These are phyloP conservation scores for Trichoderma citrinoviride DNA, from an alignment of 2,329 filamentous ascomycete genomes.

Conservation along the genomic window DNA sequence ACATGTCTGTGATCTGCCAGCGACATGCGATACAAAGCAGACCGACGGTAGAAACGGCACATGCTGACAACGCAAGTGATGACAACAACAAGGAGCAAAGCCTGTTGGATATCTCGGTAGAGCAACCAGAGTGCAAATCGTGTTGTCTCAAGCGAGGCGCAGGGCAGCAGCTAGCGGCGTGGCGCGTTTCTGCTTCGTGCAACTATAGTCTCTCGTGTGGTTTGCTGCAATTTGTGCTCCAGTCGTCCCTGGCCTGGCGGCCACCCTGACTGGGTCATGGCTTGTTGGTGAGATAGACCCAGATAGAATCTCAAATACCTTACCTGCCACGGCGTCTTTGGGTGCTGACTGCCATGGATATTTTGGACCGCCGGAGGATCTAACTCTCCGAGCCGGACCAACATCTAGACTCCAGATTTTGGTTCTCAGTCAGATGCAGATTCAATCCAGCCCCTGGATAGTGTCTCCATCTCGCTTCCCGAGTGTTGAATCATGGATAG, in stretches of 20 bases:
- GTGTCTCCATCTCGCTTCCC: neutral
- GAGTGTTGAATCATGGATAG: neutral
- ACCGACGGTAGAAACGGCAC: constrained; percentile 13
- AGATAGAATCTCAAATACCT: neutral
- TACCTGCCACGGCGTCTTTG: neutral
- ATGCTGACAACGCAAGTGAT: neutral
- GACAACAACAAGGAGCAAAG: neutral
- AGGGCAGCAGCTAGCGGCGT: neutral
- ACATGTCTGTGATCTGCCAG: neutral
- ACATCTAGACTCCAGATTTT: neutral
- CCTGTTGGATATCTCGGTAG: neutral
- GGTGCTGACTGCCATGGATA: neutral
- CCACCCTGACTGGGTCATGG: neutral
- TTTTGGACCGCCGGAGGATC: constrained; percentile 15
- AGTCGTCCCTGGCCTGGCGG: neutral
- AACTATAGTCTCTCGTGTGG: neutral
- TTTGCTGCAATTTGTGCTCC: neutral
- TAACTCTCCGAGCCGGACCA: constrained; percentile 17
- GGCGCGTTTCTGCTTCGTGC: neutral
- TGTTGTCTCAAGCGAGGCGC: constrained; percentile 5
- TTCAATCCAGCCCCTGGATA: neutral
- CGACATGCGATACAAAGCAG: neutral
- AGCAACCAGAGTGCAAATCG: neutral
- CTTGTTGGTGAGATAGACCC: neutral
- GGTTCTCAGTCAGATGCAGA: neutral